These are phyloP conservation scores for Geranium incanum DNA, from an alignment of 441 rosid genomes.

Conservation along the genomic window DNA sequence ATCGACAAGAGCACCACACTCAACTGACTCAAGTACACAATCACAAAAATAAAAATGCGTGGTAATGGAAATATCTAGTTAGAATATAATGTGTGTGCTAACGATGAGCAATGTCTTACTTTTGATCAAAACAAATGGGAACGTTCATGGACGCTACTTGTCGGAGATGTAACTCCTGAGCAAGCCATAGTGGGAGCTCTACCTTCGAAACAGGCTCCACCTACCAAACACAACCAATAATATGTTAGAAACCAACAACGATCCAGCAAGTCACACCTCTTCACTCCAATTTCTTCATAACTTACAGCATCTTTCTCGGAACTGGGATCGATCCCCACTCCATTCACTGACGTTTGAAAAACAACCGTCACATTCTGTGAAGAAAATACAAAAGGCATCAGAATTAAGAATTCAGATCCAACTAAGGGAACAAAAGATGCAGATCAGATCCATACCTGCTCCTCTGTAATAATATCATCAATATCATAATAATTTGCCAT, in stretches of 20 bases:
- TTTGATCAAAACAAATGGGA: slow-evolving; percentile 70
- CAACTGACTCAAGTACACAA: not conserved
- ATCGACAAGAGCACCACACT: not conserved
- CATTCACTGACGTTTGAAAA: slow-evolving; percentile 58
- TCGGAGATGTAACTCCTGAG: slow-evolving; percentile 56
- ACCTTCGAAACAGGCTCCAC: slow-evolving; percentile 71
- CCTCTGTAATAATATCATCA: slow-evolving; percentile 59
- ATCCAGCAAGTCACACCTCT: not conserved
- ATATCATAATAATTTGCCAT: slow-evolving; percentile 55
- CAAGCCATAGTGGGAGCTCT: slow-evolving; percentile 90
- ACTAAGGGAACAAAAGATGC: not conserved
- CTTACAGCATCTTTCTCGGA: slow-evolving; percentile 60
- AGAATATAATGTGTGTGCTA: not conserved
- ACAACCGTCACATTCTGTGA: slow-evolving; percentile 60
- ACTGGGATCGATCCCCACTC: slow-evolving; percentile 75
- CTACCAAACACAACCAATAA: slow-evolving; percentile 26
- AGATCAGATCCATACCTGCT: slow-evolving; percentile 41
- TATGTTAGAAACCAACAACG: not conserved
- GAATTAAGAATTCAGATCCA: not conserved
- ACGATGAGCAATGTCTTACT: slow-evolving; percentile 30
- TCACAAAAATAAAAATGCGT: not conserved
- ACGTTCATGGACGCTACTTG: slow-evolving; percentile 54
- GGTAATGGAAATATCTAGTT: not conserved
- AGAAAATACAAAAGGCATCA: not conserved
- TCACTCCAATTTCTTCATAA: not conserved